Percentiles rank a stretch among this genome's conserved stretches.
Conservation (phyloP, 495 filamentous ascomycete genomes). For the Penicillium coprophilum region DNA sequence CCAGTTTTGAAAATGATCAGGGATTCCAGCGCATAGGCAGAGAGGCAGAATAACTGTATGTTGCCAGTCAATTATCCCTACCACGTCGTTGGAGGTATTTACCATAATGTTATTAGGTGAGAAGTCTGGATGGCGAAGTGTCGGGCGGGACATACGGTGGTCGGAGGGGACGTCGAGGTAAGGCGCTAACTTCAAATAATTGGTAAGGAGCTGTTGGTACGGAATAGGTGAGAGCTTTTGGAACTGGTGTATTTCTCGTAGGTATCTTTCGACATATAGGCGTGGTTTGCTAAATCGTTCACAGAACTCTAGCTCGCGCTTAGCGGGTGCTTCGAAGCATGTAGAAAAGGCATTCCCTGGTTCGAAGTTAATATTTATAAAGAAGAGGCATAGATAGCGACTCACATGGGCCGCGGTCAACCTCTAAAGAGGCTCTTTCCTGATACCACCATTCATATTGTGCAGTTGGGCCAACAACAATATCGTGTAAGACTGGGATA, state of each 20-base stretch:
- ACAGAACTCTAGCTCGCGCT: constrained; percentile 27
- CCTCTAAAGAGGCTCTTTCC: constrained; percentile 20
- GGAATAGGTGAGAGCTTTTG: constrained; percentile 13
- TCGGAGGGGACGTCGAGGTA: constrained; percentile 18
- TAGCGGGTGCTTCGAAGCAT: constrained; percentile 30
- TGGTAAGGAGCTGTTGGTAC: constrained; percentile 19
- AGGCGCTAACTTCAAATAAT: constrained; percentile 26
- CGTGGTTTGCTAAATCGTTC: constrained; percentile 25
- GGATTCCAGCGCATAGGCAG: constrained; percentile 31
- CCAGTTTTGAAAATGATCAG: constrained; percentile 33
- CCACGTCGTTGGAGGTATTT: constrained; percentile 26
- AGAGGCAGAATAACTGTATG: constrained; percentile 32
- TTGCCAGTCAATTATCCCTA: constrained; percentile 39
- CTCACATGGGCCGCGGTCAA: constrained; percentile 37
- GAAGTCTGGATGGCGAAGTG: constrained; percentile 26
- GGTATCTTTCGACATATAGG: constrained; percentile 26
- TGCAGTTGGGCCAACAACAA: constrained; percentile 31
- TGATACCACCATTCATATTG: constrained; percentile 34
- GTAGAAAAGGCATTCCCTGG: constrained; percentile 22
- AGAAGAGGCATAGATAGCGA: constrained; percentile 1
- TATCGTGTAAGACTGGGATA: constrained; percentile 18
- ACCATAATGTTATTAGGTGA: constrained; percentile 34
- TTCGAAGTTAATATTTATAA: constrained; percentile 6
- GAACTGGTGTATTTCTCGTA: constrained; percentile 26
- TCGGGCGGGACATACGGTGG: constrained; percentile 25